Evolutionary conservation across 139 green algal genomes (phyloP).

Genomic region (Gonium pectorale): DNA sequence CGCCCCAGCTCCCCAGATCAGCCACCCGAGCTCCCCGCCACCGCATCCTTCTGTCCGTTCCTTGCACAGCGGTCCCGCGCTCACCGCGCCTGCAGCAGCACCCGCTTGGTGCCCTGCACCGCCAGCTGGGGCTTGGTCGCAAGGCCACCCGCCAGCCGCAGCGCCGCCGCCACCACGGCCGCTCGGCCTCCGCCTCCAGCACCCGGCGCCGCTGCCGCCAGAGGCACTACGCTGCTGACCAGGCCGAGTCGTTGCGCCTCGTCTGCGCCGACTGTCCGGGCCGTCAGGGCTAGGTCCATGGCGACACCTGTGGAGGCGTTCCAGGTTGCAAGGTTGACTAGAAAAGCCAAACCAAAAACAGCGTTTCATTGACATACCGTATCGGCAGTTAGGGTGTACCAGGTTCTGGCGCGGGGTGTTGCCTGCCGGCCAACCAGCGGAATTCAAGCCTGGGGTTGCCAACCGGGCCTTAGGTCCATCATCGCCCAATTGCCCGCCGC

Average conservation of each 20-base stretch:
- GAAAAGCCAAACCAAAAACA: too few species aligned
- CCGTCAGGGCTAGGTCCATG: conserved; percentile 86
- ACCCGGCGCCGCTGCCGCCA: conserved; percentile 2
- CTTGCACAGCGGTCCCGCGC: too few species aligned
- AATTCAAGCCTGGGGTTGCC: too few species aligned
- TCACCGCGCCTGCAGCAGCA: conserved; percentile 73
- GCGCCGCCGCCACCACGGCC: conserved; percentile 54
- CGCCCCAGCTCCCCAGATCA: background rate
- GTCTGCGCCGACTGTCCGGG: conserved; percentile 50
- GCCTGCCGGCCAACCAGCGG: too few species aligned
- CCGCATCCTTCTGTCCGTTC: too few species aligned
- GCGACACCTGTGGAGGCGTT: conserved; percentile 57
- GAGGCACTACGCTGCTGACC: conserved; percentile 51
- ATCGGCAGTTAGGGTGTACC: too few species aligned
- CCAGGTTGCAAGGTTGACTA: too few species aligned
- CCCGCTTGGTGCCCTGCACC: conserved; percentile 83
- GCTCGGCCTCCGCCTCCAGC: conserved; percentile 20
- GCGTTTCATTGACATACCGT: too few species aligned
- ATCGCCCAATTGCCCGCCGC: too few species aligned
- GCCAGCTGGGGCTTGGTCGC: conserved; percentile 78
- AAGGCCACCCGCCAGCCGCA: conserved; percentile 60
- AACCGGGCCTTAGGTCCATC: too few species aligned
- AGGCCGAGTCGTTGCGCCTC: conserved; percentile 70
- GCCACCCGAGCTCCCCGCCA: too few species aligned
- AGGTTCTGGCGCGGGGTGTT: too few species aligned